These are phyloP conservation scores for Biscutella laevigata DNA, from an alignment of 441 rosid genomes.

Conservation along the genomic window DNA sequence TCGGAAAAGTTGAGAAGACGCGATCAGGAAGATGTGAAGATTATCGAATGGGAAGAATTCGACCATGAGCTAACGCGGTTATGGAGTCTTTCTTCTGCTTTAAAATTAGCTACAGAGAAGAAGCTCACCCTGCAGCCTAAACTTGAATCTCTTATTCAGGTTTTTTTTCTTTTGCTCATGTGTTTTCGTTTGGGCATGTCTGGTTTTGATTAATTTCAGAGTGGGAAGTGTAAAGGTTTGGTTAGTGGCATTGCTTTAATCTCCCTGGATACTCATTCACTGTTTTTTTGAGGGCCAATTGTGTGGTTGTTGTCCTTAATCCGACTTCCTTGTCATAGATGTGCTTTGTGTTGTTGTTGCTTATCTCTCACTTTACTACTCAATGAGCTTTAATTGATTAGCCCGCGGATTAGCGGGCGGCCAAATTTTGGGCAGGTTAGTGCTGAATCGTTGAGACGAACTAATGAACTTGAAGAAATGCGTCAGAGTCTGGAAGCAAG, in stretches of 20 bases:
- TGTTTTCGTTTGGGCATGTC: no score
- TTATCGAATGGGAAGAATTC: constrained; percentile 89
- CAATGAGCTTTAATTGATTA: constrained; percentile 42
- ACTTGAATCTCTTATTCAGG: constrained; percentile 71
- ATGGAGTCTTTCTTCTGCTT: constrained; percentile 78
- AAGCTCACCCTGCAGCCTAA: constrained; percentile 46
- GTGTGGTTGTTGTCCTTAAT: no score
- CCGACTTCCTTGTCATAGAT: no score
- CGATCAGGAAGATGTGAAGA: constrained; percentile 34
- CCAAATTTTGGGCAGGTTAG: constrained; percentile 61
- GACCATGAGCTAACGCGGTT: constrained; percentile 74
- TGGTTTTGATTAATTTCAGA: no score
- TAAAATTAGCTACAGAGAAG: constrained; percentile 51
- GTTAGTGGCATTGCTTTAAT: not conserved
- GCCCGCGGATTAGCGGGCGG: constrained; percentile 78
- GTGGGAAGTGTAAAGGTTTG: no score
- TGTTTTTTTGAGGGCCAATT: not conserved
- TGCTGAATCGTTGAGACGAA: constrained; percentile 52
- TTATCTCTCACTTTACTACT: constrained; percentile 10
- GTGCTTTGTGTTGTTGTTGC: no score
- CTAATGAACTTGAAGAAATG: constrained; percentile 80
- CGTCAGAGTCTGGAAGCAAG: constrained; percentile 54
- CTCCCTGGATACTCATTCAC: not conserved
- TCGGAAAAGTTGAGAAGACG: constrained; percentile 22
- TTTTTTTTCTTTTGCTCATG: constrained; percentile 28